Conservation (phyloP, 306 rosid species). For the Cucurbita pepo region DNA sequence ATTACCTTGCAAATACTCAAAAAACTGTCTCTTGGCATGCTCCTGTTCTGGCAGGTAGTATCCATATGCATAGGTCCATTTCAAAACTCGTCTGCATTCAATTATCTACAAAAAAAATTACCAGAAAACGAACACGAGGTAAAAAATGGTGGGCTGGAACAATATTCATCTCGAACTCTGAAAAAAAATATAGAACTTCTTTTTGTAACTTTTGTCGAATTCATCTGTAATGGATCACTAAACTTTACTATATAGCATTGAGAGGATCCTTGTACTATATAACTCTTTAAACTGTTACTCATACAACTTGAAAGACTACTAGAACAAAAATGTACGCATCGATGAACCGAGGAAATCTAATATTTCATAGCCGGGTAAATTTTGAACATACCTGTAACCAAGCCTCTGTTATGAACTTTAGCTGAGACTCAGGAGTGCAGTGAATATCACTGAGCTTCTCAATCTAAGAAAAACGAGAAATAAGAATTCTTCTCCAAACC, state of each 20-base stretch:
- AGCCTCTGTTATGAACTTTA: slow-evolving; percentile 23
- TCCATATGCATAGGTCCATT: slow-evolving; percentile 45
- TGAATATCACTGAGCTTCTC: slow-evolving; percentile 19
- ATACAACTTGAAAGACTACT: background rate
- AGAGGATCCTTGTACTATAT: background rate
- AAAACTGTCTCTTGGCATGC: slow-evolving; percentile 46
- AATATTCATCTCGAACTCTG: background rate
- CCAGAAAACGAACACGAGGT: background rate
- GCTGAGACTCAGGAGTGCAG: slow-evolving; percentile 10
- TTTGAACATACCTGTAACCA: slow-evolving; percentile 17
- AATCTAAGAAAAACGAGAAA: slow-evolving; percentile 1
- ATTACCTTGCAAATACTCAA: slow-evolving; percentile 66
- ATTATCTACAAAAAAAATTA: slow-evolving; percentile 23
- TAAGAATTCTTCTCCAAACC: background rate
- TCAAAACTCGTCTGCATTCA: slow-evolving; percentile 34
- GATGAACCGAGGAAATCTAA: background rate
- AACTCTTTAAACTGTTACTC: background rate
- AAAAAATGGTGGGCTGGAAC: background rate
- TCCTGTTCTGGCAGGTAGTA: slow-evolving; percentile 35
- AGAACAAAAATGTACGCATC: background rate
- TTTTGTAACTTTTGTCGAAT: background rate
- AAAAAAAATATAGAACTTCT: background rate
- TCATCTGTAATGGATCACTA: background rate
- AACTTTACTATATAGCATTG: background rate
- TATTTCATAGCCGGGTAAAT: background rate